Base-by-base conservation (phyloP, 2,329 filamentous ascomycete species). In the Knufia petricola region DNA sequence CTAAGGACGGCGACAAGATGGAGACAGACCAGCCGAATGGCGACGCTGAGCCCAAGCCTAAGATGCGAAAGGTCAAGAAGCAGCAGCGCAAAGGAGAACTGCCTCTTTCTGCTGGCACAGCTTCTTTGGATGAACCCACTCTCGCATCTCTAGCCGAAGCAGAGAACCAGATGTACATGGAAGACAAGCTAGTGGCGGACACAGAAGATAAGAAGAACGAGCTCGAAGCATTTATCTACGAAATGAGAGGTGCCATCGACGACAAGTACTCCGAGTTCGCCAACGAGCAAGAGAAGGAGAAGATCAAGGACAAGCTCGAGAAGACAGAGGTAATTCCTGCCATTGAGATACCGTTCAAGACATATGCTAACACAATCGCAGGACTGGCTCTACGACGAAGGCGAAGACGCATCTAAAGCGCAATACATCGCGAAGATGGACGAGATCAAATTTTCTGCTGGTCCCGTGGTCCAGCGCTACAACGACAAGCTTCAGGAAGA, bases 121-220 rank as follows among this genome's bases (percentile, higher is more conserved):
- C 84, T 42, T 84, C 87, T 31, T 76, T 95, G 50, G 88, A 95
- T 54, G 67, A 78, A 43, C 60, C 74, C 13, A 65, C 73, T 63
- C 90, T 85, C 75, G 72, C 81, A 53, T 63, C 73, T n/a, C 74
- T 82, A 57, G 69, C 76, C 44, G 92, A 98, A 77, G 82, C 83
- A 67, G 92, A 98, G 73, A 77, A 82, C 58, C 66, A 81, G 60
- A 96, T 98, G 92, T 81, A 88, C 60, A 90, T 94, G 81, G 88
- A 95, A 70, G 92, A 98, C 74, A 98, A 96, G 79, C 83, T 96
- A 50, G 89, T 98, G 49, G 87, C 86, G 60, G 92, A 96, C 68
- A 98, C 92, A 31, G 92, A 96, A 66, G 88, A 96, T 75, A 94
- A 94, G 81, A 98, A 96, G 87, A 98, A 98, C 75, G 90, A 96